Evolutionary conservation across 352 stramenopile genomes (phyloP).

Genomic region (Phytopythium helicoides): DNA sequence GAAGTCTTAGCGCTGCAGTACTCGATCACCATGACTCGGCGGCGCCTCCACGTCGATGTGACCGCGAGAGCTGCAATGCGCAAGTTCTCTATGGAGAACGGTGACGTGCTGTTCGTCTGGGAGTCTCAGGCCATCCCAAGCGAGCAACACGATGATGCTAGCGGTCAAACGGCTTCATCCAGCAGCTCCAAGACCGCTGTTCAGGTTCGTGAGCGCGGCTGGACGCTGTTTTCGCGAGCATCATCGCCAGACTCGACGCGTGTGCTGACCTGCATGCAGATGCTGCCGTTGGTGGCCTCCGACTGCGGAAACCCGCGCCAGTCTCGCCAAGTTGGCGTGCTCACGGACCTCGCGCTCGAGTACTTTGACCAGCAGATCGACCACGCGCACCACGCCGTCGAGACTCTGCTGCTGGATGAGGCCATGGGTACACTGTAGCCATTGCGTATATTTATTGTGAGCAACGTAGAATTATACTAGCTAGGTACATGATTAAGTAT

Average conservation of each 20-base stretch:
- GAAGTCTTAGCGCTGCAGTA: slow-evolving; percentile 27
- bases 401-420: slow-evolving; percentile 28
- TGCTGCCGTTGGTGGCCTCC: slow-evolving; percentile 20
- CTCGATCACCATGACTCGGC: slow-evolving; percentile 18
- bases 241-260: slow-evolving; percentile 4
- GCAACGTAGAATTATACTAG: too few species aligned
- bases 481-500: too few species aligned
- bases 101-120: slow-evolving; percentile 24
- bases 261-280: slow-evolving; percentile 26
- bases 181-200: background rate
- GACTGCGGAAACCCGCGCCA: slow-evolving; percentile 6
- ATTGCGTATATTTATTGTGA: slow-evolving; percentile 3
- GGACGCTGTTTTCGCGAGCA: slow-evolving; percentile 1
- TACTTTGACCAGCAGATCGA: slow-evolving; percentile 31
- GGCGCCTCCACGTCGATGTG: slow-evolving; percentile 20
- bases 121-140: slow-evolving; percentile 6
- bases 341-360: slow-evolving; percentile 28
- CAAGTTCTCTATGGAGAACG: slow-evolving; percentile 15
- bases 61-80: slow-evolving; percentile 25
- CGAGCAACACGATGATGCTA: background rate
- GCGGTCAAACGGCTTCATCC: too few species aligned
- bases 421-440: background rate
- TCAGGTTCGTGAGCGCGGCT: background rate
- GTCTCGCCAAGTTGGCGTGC: slow-evolving; percentile 17
- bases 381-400: slow-evolving; percentile 25